Evolutionary conservation across 1,284 basidiomycete species (phyloP), one percentile per base, ranked within the genome.

Genomic region (Irpex sp.): DNA sequence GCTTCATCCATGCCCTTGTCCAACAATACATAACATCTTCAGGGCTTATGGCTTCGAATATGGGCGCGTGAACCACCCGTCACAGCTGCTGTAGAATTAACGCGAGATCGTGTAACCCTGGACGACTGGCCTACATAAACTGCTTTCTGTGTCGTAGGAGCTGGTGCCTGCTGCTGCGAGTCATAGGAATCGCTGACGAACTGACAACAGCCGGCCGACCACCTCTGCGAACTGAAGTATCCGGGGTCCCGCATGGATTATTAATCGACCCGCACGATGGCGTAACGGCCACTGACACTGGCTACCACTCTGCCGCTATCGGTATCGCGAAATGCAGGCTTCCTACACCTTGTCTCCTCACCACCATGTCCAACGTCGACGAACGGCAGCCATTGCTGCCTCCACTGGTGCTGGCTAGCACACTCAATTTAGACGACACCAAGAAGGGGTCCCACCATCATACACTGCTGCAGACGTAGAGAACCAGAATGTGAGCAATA

Each of bases 331-430:
- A 45, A 35, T 35, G 42, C 42, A 45, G 14, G 42, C 42, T 18
- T 45, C 16, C 42, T 16, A 45, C 42, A 14, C 5, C 3, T 45
- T 45, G 16, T n/a, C 42, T 45, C 16, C 16, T 45, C 14, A n/a
- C 59, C 52, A 61, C 59, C 57, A 61, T 61, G 57, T 54, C 57
- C 39, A 49, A 59, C 10, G 52, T 42, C 21, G 57, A 59, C 58
- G 66, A 67, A 59, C 48, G 65, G 58, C 65, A 67, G 63, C 66
- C 66, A 1, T 56, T 67, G 37, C 57, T 67, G 39, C 49, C 57
- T 6, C 58, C 62, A 1, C 56, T 56, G 42, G 59, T 59, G 16
- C 51, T 63, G 5, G 51, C 39, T 5, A 58, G 35, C 18, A 61
- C 58, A 28, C 28, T 39, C 33, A 54, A 63, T 9, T 28, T 58